Base-by-base conservation (phyloP, 192 early-diverging fungal genomes). In the Thoreauomyces humboldtii region DNA sequence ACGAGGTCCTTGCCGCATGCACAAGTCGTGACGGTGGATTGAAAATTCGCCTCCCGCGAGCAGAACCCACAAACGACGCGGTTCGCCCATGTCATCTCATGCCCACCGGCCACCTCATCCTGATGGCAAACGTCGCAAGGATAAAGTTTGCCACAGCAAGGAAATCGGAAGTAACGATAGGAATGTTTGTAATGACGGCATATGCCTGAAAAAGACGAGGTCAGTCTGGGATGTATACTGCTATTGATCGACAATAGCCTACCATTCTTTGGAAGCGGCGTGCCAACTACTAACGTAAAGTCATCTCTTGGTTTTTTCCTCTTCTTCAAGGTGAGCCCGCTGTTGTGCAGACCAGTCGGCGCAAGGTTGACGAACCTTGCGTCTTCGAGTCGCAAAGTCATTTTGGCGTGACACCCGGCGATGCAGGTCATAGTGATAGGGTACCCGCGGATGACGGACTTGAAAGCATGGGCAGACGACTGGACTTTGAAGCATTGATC, bases 151-250 rank as follows among this genome's bases (percentile, higher is more conserved):
- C 81, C 82, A 65, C 94, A 96, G 79, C 94, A 96, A 0, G 92
- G 87, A 70, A 96, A 96, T 19, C 94, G 82, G 74, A 96, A 90
- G 91, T 92, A 96, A 22, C 94, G 80, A 38, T 86, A 86, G 21
- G 90, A 92, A 70, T 88, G 90, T n/a, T 80, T 68, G 70, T 92
- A 96, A 55, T 96, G 92, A 47, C 80, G 75, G 73, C 94, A 96
- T 0, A 88, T 73, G 1, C 94, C 50, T n/a, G n/a, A n/a, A n/a
- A n/a, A n/a, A n/a, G n/a, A n/a, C n/a, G n/a, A n/a, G n/a, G n/a
- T n/a, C n/a, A n/a, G n/a, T n/a, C n/a, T n/a, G n/a, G n/a, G n/a
- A n/a, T n/a, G n/a, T n/a, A n/a, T n/a, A n/a, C n/a, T n/a, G n/a
- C n/a, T n/a, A n/a, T n/a, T n/a, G n/a, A n/a, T n/a, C n/a, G n/a